A percentile compares a stretch with the other conserved stretches of the same genome.
Evolutionary conservation across 108 stramenopile genomes (phyloP).

Genomic region (Nitzschia sp.): DNA sequence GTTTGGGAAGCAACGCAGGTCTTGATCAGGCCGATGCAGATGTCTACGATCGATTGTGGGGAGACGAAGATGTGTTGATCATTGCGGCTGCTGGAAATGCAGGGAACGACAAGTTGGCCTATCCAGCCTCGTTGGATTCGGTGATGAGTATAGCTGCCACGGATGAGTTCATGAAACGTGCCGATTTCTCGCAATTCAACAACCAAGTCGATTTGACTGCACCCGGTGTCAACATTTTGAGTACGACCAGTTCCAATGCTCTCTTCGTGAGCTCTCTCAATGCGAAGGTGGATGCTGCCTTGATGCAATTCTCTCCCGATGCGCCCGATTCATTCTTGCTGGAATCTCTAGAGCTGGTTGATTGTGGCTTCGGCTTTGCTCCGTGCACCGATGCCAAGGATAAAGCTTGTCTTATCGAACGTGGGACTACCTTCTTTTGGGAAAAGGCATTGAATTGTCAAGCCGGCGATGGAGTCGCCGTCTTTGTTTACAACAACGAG

Average conservation of each 20-base stretch:
- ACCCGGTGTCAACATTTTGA: constrained; percentile 46
- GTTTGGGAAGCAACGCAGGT: constrained; percentile 38
- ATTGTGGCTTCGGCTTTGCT: constrained; percentile 12
- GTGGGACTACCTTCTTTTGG: constrained; percentile 9
- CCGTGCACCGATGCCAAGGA: not conserved
- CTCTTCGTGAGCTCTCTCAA: constrained; percentile 7
- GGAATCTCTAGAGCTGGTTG: not conserved
- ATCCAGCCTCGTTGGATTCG: constrained; percentile 46
- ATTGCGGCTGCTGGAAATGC: constrained; percentile 70
- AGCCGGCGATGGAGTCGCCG: constrained; percentile 6
- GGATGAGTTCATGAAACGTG: not conserved
- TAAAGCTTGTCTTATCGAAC: constrained; percentile 20
- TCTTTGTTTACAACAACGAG: constrained; percentile 16
- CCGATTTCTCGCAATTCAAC: constrained; percentile 27
- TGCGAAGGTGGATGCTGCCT: not conserved
- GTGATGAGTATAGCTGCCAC: constrained; percentile 53
- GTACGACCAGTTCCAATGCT: constrained; percentile 1
- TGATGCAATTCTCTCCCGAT: constrained; percentile 6
- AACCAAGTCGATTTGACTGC: constrained; percentile 54
- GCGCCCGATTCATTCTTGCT: not conserved
- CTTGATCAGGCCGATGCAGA: not conserved
- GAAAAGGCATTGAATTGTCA: constrained; percentile 24
- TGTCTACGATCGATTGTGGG: not conserved
- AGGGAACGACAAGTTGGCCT: constrained; percentile 20
- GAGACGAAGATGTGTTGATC: constrained; percentile 6